These are phyloP conservation scores for Colletotrichum lindemuthianum DNA, from an alignment of 2,329 filamentous ascomycete species.

Conservation along the genomic window DNA sequence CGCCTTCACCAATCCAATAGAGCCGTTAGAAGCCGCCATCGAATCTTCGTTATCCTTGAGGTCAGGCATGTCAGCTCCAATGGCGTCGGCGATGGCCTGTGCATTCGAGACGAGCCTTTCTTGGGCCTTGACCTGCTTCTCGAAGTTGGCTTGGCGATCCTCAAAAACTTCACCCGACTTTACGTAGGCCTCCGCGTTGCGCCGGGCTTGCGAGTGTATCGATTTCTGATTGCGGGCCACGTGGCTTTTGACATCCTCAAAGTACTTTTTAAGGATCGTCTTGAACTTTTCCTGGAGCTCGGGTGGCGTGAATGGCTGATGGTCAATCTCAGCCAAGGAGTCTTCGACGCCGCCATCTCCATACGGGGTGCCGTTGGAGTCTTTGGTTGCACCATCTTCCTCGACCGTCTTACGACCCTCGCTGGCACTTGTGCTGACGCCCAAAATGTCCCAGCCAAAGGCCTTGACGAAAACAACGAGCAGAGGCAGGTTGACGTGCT, in stretches of 20 bases:
- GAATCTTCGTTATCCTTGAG: conserved; percentile 83
- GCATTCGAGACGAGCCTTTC: conserved; percentile 91
- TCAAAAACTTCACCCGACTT: conserved; percentile 99
- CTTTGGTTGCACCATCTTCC: conserved; percentile 77
- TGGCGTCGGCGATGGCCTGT: conserved; percentile 87
- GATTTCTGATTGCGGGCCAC: conserved; percentile 92
- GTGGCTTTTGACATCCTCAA: conserved; percentile 92
- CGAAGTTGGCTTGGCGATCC: conserved; percentile 94
- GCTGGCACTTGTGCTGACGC: conserved; percentile 74
- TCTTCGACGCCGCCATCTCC: conserved; percentile 20
- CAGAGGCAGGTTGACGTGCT: conserved; percentile 89
- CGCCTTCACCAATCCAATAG: conserved; percentile 92
- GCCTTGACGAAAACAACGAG: conserved; percentile 96
- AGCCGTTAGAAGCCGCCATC: conserved; percentile 72
- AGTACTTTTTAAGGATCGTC: conserved; percentile 86
- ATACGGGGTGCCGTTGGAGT: conserved; percentile 38
- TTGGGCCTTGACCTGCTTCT: conserved; percentile 91
- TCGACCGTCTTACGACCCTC: conserved; percentile 87
- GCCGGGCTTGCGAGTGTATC: conserved; percentile 85
- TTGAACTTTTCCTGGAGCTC: conserved; percentile 88
- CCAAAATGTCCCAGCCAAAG: conserved; percentile 95
- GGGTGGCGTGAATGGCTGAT: conserved; percentile 77
- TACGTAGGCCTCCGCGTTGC: conserved; percentile 97
- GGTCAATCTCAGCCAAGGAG: conserved; percentile 49
- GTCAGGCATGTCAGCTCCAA: conserved; percentile 94